Conservation (phyloP, 2,329 filamentous ascomycete genomes). For the Aureobasidium vineae region DNA sequence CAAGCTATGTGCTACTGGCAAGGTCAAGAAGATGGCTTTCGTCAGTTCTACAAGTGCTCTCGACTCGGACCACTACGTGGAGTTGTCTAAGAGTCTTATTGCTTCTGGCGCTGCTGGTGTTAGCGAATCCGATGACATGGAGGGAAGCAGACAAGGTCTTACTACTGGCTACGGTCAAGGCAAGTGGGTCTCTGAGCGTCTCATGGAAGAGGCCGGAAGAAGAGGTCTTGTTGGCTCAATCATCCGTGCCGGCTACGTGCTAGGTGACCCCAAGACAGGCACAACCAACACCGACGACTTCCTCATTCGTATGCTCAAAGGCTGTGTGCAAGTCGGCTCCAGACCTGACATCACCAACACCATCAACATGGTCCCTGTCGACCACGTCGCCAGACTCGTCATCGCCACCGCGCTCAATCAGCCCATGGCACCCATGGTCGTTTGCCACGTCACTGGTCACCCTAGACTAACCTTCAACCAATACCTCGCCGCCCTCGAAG, state of each 20-base stretch:
- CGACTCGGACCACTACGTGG: constrained; percentile 77
- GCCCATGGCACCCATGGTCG: constrained; percentile 54
- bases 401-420: constrained; percentile 70
- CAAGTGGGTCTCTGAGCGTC: constrained; percentile 76
- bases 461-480: constrained; percentile 75
- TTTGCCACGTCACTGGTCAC: constrained; percentile 76
- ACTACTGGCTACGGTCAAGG: constrained; percentile 87
- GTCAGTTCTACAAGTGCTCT: constrained; percentile 80
- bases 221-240: constrained; percentile 74
- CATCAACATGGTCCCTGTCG: constrained; percentile 84
- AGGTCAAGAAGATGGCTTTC: constrained; percentile 76
- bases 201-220: constrained; percentile 74
- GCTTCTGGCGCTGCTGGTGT: constrained; percentile 63
- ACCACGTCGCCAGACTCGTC: constrained; percentile 77
- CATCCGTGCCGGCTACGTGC: constrained; percentile 80
- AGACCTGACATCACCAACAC: constrained; percentile 80
- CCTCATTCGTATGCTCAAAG: constrained; percentile 80
- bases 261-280: constrained; percentile 69
- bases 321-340: constrained; percentile 73
- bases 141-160: constrained; percentile 72
- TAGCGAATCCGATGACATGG: constrained; percentile 72
- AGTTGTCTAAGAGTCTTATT: constrained; percentile 64
- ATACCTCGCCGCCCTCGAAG: constrained; percentile 67
- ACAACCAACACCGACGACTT: constrained; percentile 84
- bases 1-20: constrained; percentile 71